A percentile compares a stretch with the other conserved stretches of the same genome.
These are phyloP conservation scores for Aspergillus panamensis DNA, from an alignment of 495 filamentous ascomycete species.

Conservation along the genomic window DNA sequence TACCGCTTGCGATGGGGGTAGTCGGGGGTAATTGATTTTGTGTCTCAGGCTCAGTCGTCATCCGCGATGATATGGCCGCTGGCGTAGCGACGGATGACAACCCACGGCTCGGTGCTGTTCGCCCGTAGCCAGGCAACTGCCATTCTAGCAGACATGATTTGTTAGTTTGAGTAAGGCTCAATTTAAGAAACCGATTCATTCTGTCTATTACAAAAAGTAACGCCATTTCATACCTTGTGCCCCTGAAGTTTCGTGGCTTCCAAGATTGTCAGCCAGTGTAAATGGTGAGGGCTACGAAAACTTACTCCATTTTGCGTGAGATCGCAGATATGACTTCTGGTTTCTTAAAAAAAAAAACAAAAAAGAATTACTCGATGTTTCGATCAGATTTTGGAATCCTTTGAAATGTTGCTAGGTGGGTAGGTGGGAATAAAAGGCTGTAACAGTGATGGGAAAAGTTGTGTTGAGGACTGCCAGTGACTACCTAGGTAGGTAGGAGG, in stretches of 20 bases:
- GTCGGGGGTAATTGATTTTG: background rate
- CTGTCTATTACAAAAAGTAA: background rate
- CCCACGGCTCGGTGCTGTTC: background rate
- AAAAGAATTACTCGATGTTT: no score
- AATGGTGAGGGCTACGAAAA: background rate
- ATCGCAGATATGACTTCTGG: no score
- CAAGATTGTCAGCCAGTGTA: constrained; percentile 7
- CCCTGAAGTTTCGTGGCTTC: constrained; percentile 22
- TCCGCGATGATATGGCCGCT: background rate
- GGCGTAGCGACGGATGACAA: background rate
- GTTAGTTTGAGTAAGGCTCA: background rate
- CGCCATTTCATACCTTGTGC: constrained; percentile 21
- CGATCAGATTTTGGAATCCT: no score
- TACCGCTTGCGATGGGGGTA: background rate
- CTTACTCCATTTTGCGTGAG: constrained; percentile 18
- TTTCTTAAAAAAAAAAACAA: no score
- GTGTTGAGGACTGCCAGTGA: no score
- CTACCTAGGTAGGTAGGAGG: no score
- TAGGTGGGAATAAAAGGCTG: no score
- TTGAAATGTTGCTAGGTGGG: no score
- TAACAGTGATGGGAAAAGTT: no score
- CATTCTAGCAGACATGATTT: constrained; percentile 18
- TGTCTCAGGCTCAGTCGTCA: background rate
- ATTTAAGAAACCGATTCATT: background rate
- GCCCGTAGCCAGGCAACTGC: constrained; percentile 21